phyloP scores from a whole-genome alignment of 2,329 filamentous ascomycete genomes.

The Colletotrichum spinosum region DNA sequence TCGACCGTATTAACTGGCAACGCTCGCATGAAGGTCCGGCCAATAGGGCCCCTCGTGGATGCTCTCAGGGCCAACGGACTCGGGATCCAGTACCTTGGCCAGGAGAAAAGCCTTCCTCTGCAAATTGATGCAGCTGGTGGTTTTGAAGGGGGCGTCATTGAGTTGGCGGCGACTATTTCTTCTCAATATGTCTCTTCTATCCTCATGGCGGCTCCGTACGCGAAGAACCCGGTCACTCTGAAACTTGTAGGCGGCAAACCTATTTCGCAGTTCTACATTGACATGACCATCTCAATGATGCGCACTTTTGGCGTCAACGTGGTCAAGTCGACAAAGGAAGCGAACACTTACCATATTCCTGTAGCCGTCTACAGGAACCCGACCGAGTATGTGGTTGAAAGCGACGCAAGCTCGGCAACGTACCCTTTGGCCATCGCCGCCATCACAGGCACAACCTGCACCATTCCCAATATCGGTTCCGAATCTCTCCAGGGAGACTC shows the following conservation, averaged over 20 bases:
- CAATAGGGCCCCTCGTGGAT: constrained; percentile 93
- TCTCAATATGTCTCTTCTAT: constrained; percentile 99
- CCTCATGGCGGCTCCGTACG: constrained; percentile 96
- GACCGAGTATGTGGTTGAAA: constrained; percentile 88
- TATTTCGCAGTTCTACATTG: constrained; percentile 96
- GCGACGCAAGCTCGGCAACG: constrained; percentile 96
- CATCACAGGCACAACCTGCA: constrained; percentile 95
- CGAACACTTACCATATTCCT: constrained; percentile 94
- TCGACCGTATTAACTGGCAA: constrained; percentile 92
- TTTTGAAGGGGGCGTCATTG: constrained; percentile 87
- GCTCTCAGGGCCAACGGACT: constrained; percentile 89
- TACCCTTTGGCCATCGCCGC: constrained; percentile 95
- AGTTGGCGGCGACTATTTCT: constrained; percentile 93
- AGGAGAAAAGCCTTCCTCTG: constrained; percentile 85
- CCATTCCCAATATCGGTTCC: constrained; percentile 94
- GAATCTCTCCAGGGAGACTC: constrained; percentile 94
- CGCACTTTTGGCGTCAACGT: constrained; percentile 87
- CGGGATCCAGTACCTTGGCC: constrained; percentile 86
- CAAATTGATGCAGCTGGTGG: constrained; percentile 85
- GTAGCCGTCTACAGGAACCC: constrained; percentile 87
- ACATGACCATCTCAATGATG: constrained; percentile 99
- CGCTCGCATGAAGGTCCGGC: constrained; percentile 93
- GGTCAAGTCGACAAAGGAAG: constrained; percentile 78
- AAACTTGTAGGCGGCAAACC: constrained; percentile 95
- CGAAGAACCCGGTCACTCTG: constrained; percentile 91